Base-by-base conservation (phyloP, 2,329 filamentous ascomycete species). In the Dactylellina haptotyla region DNA sequence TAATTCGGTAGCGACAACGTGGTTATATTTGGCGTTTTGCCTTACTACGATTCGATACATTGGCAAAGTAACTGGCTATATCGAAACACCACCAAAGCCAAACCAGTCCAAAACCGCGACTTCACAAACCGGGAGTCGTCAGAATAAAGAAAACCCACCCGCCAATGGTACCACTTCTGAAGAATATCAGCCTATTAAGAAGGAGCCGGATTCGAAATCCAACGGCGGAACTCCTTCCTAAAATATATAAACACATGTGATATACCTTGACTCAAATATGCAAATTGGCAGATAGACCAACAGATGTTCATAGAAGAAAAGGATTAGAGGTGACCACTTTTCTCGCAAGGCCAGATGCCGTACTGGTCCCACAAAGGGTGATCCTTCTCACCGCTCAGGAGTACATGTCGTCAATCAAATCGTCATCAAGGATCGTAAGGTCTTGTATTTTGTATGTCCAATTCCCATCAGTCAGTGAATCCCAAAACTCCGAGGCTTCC, bases 11-110 rank as follows among this genome's bases (percentile, higher is more conserved):
- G 69, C 61, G 3, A 25, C 37, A 25, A 50, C 61, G 12, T 73
- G 69, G 69, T n/a, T 66, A 8, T 66, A 45, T 14, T 39, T 73
- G n/a, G 61, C 69, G 1, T 50, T 51, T 4, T 72, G 58, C 25
- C 45, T 72, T 6, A 16, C 48, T 1, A 8, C 41, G 14, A 39
- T 72, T 16, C 66, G 66, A 16, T 51, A 43, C 43, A 39, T 72
- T 25, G 66, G 50, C 14, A 63, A 18, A 30, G 58, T 26, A 8
- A 64, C 66, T 4, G 66, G 66, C 25, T 72, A 58, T 41, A 30
- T 72, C 10, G 66, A 72, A 45, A 54, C 53, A 12, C 66, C 59
- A 0, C 46, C 41, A 9, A 16, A 41, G 10, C 20, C n/a, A 5
- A 23, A 4, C n/a, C 8, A 43, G 14, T 14, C 34, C 8, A 26